Evolutionary conservation across 1,284 basidiomycete species (phyloP).

Genomic region (Ceratobasidium sp.): DNA sequence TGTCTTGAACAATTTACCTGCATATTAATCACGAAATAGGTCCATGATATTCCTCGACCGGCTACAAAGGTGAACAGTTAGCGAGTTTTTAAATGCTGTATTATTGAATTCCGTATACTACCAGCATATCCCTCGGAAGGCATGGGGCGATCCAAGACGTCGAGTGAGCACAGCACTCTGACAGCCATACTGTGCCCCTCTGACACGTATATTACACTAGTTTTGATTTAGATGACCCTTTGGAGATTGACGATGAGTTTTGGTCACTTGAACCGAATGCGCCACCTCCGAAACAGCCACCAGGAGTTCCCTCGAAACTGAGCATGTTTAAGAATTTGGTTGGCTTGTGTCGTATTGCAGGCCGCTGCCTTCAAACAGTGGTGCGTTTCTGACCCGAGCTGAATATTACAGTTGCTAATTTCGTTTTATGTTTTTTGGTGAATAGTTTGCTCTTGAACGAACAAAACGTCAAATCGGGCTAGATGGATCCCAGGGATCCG

Average conservation of each 20-base stretch:
- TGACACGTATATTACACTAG: not conserved
- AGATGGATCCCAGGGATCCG: not conserved
- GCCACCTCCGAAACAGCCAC: not conserved
- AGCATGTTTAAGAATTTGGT: not conserved
- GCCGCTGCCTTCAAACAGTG: slow-evolving; percentile 2
- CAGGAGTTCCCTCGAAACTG: not conserved
- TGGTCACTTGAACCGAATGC: slow-evolving; percentile 6
- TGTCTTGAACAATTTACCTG: not conserved
- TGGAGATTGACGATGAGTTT: slow-evolving; percentile 6
- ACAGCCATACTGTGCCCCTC: not conserved
- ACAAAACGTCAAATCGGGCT: slow-evolving; percentile 5
- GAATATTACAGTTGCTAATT: not conserved
- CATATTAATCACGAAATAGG: not conserved
- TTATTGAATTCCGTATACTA: not conserved
- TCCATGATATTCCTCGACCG: not conserved
- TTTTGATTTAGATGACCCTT: not conserved
- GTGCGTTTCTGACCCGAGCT: not conserved
- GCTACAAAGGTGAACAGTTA: not conserved
- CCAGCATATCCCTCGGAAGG: not conserved
- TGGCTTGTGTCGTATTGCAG: not conserved
- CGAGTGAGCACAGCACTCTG: not conserved
- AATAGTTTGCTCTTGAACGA: not conserved
- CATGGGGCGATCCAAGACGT: not conserved
- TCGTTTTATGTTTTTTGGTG: not conserved
- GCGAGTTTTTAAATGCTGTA: not conserved